Base-by-base conservation (phyloP, 129 eudicot species). In the Tagetes erecta region DNA sequence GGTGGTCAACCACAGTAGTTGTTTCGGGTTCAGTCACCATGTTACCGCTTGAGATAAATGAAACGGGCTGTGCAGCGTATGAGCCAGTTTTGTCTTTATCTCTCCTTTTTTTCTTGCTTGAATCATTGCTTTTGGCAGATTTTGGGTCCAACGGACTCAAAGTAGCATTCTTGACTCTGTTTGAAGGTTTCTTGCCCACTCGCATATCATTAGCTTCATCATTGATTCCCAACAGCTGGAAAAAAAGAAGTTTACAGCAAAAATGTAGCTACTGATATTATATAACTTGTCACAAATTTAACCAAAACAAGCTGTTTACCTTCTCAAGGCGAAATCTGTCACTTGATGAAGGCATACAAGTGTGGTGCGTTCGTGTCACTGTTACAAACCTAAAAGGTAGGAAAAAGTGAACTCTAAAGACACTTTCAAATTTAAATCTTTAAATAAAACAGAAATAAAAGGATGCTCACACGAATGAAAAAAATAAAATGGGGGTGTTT, bases 31-130 rank as follows among this genome's bases (percentile, higher is more conserved):
- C 96, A 7, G 97, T 44, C 44, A 76, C 73, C 91, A 91, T 80
- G 56, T 80, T 75, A 49, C 99, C 99, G 76, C 99, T 88, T 1
- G 99, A 85, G 58, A 94, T 82, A 20, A 94, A 94, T 60, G 94
- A 88, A 13, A 94, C 83, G 0, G 97, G 97, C 66, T 86, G 89
- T 27, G 84, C 85, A 51, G 97, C 92, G 70, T 85, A 94, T 6
- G 90, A 79, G 40, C 76, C 87, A 3, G 72, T 76, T 74, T 90
- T 88, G 73, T 72, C 83, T 79, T 66, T 72, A 27, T 70, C 84
- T 45, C 78, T 59, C 49, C 80, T 75, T 67, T 76, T 86, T 55
- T 82, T 87, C 82, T 78, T 81, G 67, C 73, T 89, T 58, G 80
- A 78, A 41, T 83, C 96, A 1, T 69, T 80, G 70, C 33, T 73